Evolutionary conservation across 495 filamentous ascomycete genomes (phyloP).

Genomic region (Geoglossum glabrum): DNA sequence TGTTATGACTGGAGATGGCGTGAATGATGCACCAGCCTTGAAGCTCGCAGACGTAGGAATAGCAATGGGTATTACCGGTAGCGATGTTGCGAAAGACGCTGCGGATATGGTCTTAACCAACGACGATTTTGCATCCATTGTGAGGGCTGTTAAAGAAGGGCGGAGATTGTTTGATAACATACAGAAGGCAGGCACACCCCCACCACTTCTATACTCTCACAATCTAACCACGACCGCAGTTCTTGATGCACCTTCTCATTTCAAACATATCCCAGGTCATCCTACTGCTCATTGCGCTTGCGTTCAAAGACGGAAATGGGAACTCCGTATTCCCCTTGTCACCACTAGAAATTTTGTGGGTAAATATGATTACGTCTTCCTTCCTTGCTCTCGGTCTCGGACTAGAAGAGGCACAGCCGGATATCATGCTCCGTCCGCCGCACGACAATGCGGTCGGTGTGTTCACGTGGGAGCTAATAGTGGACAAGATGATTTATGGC

Average conservation of each 20-base stretch:
- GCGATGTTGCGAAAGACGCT: conserved; percentile 75
- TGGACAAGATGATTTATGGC: conserved; percentile 59
- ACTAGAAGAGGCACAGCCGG: conserved; percentile 41
- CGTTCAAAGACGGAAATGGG: conserved; percentile 41
- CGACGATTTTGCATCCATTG: conserved; percentile 71
- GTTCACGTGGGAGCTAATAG: conserved; percentile 47
- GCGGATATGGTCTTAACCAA: conserved; percentile 63
- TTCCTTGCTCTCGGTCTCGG: conserved; percentile 60
- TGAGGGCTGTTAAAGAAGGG: conserved; percentile 53
- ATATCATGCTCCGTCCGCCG: conserved; percentile 52
- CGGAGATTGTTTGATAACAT: conserved; percentile 62
- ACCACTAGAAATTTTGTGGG: conserved; percentile 58
- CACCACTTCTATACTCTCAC: not conserved
- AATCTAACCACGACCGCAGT: conserved; percentile 14
- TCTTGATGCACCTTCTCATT: conserved; percentile 50
- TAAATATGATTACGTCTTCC: conserved; percentile 58
- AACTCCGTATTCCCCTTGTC: conserved; percentile 57
- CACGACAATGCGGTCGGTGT: conserved; percentile 45
- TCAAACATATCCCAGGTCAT: conserved; percentile 60
- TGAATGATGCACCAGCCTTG: conserved; percentile 69
- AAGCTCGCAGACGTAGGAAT: conserved; percentile 72
- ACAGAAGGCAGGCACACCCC: conserved; percentile 29
- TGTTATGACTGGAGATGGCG: conserved; percentile 63
- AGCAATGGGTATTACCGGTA: conserved; percentile 58
- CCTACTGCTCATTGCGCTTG: conserved; percentile 48